Evolutionary conservation across 768 basidiomycete species (phyloP).

Genomic region (Boletus bicolor): DNA sequence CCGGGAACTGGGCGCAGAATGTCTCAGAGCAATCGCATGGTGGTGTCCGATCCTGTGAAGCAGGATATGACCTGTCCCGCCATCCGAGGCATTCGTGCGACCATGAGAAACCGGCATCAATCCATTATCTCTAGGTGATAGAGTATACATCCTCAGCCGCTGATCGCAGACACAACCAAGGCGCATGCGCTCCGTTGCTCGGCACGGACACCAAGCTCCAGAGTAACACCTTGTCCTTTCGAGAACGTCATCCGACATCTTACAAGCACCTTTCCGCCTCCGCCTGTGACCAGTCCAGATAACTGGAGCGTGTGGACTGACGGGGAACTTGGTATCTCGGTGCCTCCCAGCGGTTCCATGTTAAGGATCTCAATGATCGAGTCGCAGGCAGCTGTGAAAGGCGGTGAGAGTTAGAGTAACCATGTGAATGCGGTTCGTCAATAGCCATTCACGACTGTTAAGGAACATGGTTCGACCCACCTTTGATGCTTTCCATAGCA

Average conservation of each 20-base stretch:
- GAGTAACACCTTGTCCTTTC: slow-evolving; percentile 83
- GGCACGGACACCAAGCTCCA: slow-evolving; percentile 88
- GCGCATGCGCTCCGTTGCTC: slow-evolving; percentile 85
- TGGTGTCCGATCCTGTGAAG: slow-evolving; percentile 3
- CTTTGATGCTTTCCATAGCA: slow-evolving; percentile 91
- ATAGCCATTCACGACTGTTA: slow-evolving; percentile 8
- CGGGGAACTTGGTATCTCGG: slow-evolving; percentile 73
- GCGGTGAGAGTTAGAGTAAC: slow-evolving; percentile 1
- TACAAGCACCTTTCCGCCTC: slow-evolving; percentile 93
- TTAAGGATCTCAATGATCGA: slow-evolving; percentile 94
- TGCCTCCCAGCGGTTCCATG: slow-evolving; percentile 95
- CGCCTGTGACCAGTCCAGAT: slow-evolving; percentile 86
- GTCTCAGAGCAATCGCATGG: slow-evolving; percentile 2
- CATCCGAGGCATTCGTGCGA: background rate
- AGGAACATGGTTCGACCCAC: slow-evolving; percentile 42
- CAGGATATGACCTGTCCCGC: background rate
- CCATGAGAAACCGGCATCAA: slow-evolving; percentile 14
- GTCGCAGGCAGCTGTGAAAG: slow-evolving; percentile 79
- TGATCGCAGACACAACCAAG: slow-evolving; percentile 88
- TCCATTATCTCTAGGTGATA: slow-evolving; percentile 5
- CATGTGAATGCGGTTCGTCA: slow-evolving; percentile 20
- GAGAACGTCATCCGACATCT: slow-evolving; percentile 96
- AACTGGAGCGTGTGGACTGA: slow-evolving; percentile 94
- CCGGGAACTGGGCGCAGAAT: background rate
- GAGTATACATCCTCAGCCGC: slow-evolving; percentile 42